Conservation (phyloP, 768 basidiomycete species). For the Tricholoma sp. region DNA sequence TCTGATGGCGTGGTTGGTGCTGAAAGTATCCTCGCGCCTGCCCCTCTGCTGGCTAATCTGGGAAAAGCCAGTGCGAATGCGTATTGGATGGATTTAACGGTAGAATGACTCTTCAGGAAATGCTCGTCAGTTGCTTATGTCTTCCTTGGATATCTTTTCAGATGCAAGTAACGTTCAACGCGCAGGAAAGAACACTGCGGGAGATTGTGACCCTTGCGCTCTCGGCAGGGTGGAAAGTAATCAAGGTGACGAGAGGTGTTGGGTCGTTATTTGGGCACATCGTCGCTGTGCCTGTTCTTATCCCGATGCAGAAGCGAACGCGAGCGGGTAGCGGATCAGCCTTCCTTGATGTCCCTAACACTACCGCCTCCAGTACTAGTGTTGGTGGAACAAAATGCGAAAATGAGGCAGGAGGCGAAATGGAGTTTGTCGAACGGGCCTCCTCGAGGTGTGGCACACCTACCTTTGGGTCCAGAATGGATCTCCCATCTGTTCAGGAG, state of each 20-base stretch:
- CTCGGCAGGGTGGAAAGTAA: constrained; percentile 59
- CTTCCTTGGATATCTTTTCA: constrained; percentile 19
- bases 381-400: constrained; percentile 5
- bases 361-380: background rate
- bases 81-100: constrained; percentile 69
- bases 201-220: constrained; percentile 50
- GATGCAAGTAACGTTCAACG: constrained; percentile 69
- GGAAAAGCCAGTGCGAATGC: constrained; percentile 68
- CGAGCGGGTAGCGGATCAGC: constrained; percentile 19
- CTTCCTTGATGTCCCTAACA: constrained; percentile 16
- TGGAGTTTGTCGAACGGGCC: constrained; percentile 36
- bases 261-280: constrained; percentile 71
- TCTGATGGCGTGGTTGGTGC: constrained; percentile 46
- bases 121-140: background rate
- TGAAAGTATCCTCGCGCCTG: constrained; percentile 46
- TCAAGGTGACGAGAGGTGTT: constrained; percentile 49
- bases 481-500: constrained; percentile 42
- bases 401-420: constrained; percentile 16
- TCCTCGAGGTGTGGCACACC: constrained; percentile 56
- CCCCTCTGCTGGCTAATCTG: constrained; percentile 66
- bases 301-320: constrained; percentile 33
- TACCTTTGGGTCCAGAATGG: constrained; percentile 52
- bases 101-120: constrained; percentile 21
- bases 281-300: constrained; percentile 54
- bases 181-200: constrained; percentile 64